Base-by-base conservation (phyloP, 2,329 filamentous ascomycete genomes). In the Botrytis deweyae region DNA sequence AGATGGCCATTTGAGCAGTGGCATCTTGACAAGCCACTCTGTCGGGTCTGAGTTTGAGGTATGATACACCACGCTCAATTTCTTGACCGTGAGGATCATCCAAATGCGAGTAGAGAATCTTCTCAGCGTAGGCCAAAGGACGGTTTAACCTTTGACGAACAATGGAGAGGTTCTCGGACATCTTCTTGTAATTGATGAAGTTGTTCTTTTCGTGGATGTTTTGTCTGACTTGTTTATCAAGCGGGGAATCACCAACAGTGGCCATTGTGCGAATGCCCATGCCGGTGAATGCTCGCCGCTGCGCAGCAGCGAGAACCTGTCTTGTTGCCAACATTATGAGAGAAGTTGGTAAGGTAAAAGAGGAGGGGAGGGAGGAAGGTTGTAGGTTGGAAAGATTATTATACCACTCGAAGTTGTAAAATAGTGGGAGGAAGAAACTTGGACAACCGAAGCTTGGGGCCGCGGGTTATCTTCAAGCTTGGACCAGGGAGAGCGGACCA, bases 181-280 rank as follows among this genome's bases (percentile, higher is more conserved):
- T 98, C 90, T 98, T 98, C 90, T 93, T 94, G 85, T 99, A 99
- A 89, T 98, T 97, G 89, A 98, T 97, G 88, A 94, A 98, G 89
- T 97, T 96, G 85, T 89, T 90, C 85, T 94, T 92, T 86, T 99
- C 96, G 88, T 91, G 94, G 87, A 94, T 98, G 88, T 95, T 97
- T 89, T 98, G 97, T 85, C 92, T 92, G 84, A 99, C 96, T 92
- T 98, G 97, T 87, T 91, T 91, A 87, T 95, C 93, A 79, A 99
- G 91, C 80, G 94, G 90, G 82, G 90, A 91, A 85, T 97, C 93
- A 81, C 90, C 88, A 82, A 94, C 92, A 80, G 95, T 97, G 77
- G 95, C 95, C 87, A 98, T 91, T 80, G 90, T 87, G 80, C 90
- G 88, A 81, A 90, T 83, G 82, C 88, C 86, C 81, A 91, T 84